Percentiles rank a stretch among this genome's conserved stretches.
Conservation (phyloP, 1,284 basidiomycete genomes). For the Ceraceosorus guamensis region DNA sequence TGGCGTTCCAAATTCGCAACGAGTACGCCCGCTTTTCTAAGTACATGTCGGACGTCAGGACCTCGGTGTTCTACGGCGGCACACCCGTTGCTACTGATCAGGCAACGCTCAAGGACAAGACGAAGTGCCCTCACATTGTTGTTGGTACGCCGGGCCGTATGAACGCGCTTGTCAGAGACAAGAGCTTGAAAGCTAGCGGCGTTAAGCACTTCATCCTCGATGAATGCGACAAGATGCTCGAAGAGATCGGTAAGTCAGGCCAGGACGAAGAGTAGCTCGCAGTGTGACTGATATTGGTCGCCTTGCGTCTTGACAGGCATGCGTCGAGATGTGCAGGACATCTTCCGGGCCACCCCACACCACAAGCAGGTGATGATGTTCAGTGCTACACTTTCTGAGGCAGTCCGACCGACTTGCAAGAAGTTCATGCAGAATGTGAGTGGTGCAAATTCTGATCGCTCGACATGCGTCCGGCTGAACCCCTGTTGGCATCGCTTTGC, state of each 20-base stretch:
- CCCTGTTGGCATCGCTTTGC: neutral
- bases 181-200: slow-evolving; percentile 41
- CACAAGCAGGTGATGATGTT: slow-evolving; percentile 99
- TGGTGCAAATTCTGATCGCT: slow-evolving; percentile 19
- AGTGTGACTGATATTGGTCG: neutral
- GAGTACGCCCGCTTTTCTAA: slow-evolving; percentile 98
- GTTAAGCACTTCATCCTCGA: slow-evolving; percentile 88
- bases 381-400: slow-evolving; percentile 94
- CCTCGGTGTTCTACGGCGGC: slow-evolving; percentile 95
- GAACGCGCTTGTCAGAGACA: slow-evolving; percentile 47
- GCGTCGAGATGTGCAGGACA: slow-evolving; percentile 99
- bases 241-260: slow-evolving; percentile 92
- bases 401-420: slow-evolving; percentile 94
- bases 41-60: slow-evolving; percentile 98
- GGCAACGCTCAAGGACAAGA: slow-evolving; percentile 89
- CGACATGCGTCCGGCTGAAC: neutral
- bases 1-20: slow-evolving; percentile 99
- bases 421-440: slow-evolving; percentile 99
- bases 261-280: neutral
- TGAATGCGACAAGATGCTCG: slow-evolving; percentile 99
- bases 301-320: slow-evolving; percentile 64
- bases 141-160: slow-evolving; percentile 84
- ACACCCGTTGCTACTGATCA: slow-evolving; percentile 90
- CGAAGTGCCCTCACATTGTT: slow-evolving; percentile 95
- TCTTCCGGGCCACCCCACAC: slow-evolving; percentile 98